Evolutionary conservation across 441 rosid genomes (phyloP).

Genomic region (Omphalea diandra): DNA sequence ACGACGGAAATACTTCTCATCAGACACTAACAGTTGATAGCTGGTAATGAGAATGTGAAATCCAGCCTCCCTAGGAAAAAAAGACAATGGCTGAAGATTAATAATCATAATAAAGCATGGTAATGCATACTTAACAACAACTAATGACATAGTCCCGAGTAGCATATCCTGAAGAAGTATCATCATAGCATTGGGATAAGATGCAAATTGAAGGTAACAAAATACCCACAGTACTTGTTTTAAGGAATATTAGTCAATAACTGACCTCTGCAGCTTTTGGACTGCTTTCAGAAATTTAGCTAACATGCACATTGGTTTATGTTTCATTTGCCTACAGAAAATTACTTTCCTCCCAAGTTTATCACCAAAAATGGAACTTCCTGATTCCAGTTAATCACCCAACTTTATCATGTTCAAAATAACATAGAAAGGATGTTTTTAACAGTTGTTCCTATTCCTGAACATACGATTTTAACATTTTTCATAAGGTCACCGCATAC

Average conservation of each 20-base stretch:
- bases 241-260: background rate
- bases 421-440: background rate
- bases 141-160: background rate
- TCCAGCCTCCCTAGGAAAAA: conserved; percentile 81
- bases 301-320: background rate
- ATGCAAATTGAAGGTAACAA: background rate
- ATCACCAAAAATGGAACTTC: background rate
- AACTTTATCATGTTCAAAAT: background rate
- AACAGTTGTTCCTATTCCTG: conserved; percentile 1
- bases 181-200: background rate
- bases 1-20: conserved; percentile 93
- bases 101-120: conserved; percentile 7
- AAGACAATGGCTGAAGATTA: conserved; percentile 20
- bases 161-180: background rate
- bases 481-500: background rate
- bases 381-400: background rate
- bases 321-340: background rate
- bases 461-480: background rate
- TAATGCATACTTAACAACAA: conserved; percentile 2
- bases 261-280: background rate
- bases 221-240: background rate
- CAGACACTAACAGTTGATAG: conserved; percentile 88
- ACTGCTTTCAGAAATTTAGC: conserved; percentile 5
- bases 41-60: conserved; percentile 98
- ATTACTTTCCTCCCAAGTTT: background rate